phyloP scores from a whole-genome alignment of 805 yeast species.

The Yamadazyma sp. region DNA sequence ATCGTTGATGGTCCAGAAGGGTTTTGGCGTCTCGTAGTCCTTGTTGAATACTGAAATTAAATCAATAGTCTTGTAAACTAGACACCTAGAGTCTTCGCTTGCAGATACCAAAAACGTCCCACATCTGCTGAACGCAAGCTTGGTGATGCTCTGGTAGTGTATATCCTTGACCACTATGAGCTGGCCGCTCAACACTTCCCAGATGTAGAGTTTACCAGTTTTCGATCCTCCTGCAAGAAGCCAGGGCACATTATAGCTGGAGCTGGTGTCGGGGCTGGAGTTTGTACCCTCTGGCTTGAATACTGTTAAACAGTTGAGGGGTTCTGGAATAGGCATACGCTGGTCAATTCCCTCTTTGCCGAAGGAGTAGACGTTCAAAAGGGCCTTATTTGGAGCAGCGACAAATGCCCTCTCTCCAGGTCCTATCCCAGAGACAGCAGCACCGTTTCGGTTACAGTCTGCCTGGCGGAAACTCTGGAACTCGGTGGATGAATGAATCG shows the following conservation, averaged over 20 bases:
- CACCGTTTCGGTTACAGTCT: conserved; percentile 46
- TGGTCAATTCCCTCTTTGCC: conserved; percentile 76
- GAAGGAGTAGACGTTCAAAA: conserved; percentile 69
- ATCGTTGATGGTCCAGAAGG: conserved; percentile 59
- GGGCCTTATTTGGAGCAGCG: conserved; percentile 69
- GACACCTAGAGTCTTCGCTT: conserved; percentile 78
- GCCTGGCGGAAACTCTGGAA: conserved; percentile 54
- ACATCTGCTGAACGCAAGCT: conserved; percentile 58
- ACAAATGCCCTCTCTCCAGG: conserved; percentile 56
- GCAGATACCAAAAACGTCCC: conserved; percentile 67
- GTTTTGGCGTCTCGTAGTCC: conserved; percentile 42
- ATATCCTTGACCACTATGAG: conserved; percentile 71
- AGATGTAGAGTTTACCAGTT: conserved; percentile 75
- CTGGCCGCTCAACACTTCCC: conserved; percentile 83
- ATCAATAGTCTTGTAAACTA: conserved; percentile 71
- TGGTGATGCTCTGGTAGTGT: conserved; percentile 77
- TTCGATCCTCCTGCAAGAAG: conserved; percentile 70
- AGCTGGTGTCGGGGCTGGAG: conserved; percentile 19
- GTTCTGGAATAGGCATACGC: conserved; percentile 82
- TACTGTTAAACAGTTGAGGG: conserved; percentile 56
- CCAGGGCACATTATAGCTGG: conserved; percentile 56
- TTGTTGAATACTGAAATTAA: conserved; percentile 40
- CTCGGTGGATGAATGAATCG: conserved; percentile 49
- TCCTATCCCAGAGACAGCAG: conserved; percentile 47
- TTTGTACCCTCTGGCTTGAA: conserved; percentile 25